Percentiles rank a stretch among this genome's conserved stretches.
phyloP scores from a whole-genome alignment of 768 basidiomycete species.

The Agaricus sinodeliciosus region DNA sequence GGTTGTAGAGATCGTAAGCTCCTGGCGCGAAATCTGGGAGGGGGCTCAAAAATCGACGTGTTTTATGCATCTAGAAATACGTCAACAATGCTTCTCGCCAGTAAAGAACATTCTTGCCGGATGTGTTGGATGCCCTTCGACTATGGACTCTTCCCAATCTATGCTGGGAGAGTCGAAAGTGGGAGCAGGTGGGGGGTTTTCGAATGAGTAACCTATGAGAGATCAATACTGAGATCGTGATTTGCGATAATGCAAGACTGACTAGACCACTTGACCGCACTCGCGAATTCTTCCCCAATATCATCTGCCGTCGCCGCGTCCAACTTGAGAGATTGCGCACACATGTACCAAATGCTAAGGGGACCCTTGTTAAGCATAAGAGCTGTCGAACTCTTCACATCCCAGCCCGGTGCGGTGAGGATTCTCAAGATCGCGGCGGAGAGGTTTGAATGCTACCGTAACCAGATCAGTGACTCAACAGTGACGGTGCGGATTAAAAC shows the following conservation, averaged over 20 bases:
- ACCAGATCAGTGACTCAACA: not conserved
- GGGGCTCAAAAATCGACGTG: constrained; percentile 44
- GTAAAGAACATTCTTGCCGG: constrained; percentile 29
- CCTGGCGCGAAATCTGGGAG: constrained; percentile 38
- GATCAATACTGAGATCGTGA: not conserved
- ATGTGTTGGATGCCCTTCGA: constrained; percentile 56
- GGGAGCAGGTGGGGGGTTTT: constrained; percentile 40
- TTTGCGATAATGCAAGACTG: constrained; percentile 9
- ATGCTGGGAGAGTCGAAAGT: constrained; percentile 41
- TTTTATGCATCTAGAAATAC: constrained; percentile 46
- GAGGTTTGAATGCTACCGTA: constrained; percentile 23
- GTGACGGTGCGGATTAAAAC: not conserved
- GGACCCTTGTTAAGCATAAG: constrained; percentile 25
- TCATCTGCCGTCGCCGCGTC: constrained; percentile 27
- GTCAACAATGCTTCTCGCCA: not conserved
- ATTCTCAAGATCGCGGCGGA: constrained; percentile 18
- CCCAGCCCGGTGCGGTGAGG: constrained; percentile 22
- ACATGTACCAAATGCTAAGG: constrained; percentile 37
- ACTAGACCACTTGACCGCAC: constrained; percentile 52
- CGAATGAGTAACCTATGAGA: constrained; percentile 37
- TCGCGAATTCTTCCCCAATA: constrained; percentile 40
- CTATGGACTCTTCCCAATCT: constrained; percentile 55
- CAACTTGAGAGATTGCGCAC: constrained; percentile 29
- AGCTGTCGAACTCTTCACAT: constrained; percentile 18
- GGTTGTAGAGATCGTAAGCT: constrained; percentile 42